Base-by-base conservation (phyloP, 2,329 filamentous ascomycete genomes). In the Epichloe coenophiala region DNA sequence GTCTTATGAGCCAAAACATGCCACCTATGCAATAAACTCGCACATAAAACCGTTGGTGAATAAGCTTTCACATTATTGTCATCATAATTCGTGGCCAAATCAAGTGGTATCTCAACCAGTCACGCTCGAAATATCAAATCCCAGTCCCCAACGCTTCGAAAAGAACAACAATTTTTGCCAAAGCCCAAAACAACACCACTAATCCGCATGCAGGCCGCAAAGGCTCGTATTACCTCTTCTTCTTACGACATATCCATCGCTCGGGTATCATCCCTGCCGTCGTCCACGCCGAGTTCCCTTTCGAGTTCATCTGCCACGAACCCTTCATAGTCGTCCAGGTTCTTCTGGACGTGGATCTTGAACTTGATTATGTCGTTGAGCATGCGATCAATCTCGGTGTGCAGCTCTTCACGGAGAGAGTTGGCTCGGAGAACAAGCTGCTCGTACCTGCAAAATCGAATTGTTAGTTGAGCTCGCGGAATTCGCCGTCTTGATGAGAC, bases 361-460 rank as follows among this genome's bases (percentile, higher is more conserved):
- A 98, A 97, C 62, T 94, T 90, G 71, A 97, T 95, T 54, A 96
- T 86, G 63, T 97, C 90, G 69, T 96, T 95, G 53, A 98, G 72
- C 80, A 97, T 95, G 60, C 83, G 84, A 70, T 96, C 93, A 60
- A 96, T 88, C 65, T 96, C 90, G 0, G 89, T 95, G 66, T 98
- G 93, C n/a, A 98, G 75, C 65, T 97, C 90, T 66, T 98, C 93
- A n/a, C 93, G 81, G 23, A 97, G 75, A 1, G 87, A 73, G 56
- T 88, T 88, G 45, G 88, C 88, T 35, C 82, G 81, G 50, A 95
- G 78, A n/a, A 86, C 88, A 45, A 97, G 72, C 64, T 96, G 89
- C 63, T 97, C 91, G 63, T 95, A 94, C 62, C 87, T 91, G 53
- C 6, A 36, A n/a, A 17, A 23, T 11, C 19, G 12, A 7, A 36